phyloP scores from a whole-genome alignment of 768 basidiomycete genomes.

The Lentinus brumalis region DNA sequence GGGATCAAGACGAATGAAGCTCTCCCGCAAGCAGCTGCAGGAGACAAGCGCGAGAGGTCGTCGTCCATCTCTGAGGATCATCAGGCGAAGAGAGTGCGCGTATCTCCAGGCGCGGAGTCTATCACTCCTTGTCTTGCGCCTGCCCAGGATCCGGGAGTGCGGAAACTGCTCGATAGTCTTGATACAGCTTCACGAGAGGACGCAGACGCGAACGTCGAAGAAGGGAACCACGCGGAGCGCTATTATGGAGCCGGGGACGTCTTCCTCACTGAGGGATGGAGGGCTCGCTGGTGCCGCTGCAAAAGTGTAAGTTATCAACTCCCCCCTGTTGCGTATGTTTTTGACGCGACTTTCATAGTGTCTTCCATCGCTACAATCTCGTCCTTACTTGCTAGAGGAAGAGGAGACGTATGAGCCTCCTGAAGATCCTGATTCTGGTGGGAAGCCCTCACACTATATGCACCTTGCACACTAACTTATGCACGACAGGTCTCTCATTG shows the following conservation, averaged over 20 bases:
- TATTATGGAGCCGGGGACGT: constrained; percentile 66
- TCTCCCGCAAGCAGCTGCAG: neutral
- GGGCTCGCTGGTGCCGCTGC: constrained; percentile 81
- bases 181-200: neutral
- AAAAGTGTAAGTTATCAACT: constrained; percentile 43
- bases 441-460: constrained; percentile 2
- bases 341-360: constrained; percentile 46
- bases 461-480: neutral
- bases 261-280: constrained; percentile 74
- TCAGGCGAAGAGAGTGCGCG: constrained; percentile 46
- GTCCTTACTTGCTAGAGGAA: constrained; percentile 68
- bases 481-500: constrained; percentile 61
- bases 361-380: constrained; percentile 49
- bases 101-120: constrained; percentile 40
- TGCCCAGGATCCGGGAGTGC: constrained; percentile 35
- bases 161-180: neutral
- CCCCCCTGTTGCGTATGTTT: neutral
- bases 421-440: constrained; percentile 83
- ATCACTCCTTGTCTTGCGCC: constrained; percentile 57
- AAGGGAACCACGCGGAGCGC: constrained; percentile 13
- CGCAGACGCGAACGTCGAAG: neutral
- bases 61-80: constrained; percentile 34
- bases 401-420: constrained; percentile 87
- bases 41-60: constrained; percentile 49
- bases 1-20: neutral